These are phyloP conservation scores for Fusarium sp. DNA, from an alignment of 2,329 filamentous ascomycete species.

Conservation along the genomic window DNA sequence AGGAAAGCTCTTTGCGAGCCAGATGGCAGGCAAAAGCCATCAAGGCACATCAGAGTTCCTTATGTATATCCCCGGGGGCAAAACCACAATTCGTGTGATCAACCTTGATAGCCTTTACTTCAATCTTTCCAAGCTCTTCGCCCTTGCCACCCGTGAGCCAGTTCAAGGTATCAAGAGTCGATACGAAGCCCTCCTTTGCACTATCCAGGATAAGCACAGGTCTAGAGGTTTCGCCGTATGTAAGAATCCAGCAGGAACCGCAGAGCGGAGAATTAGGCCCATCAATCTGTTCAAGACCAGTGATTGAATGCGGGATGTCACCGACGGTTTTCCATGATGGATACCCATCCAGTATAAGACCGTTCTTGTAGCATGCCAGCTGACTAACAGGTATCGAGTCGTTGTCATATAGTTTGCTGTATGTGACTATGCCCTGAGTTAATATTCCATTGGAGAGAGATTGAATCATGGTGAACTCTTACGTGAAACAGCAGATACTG, in stretches of 20 bases:
- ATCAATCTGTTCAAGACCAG: background rate
- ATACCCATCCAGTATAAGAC: background rate
- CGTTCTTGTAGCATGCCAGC: background rate
- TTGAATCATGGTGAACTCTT: background rate
- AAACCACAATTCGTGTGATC: background rate
- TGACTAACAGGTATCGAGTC: background rate
- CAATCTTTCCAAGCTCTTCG: background rate
- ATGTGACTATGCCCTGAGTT: background rate
- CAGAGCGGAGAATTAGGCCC: background rate
- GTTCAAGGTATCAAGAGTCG: background rate
- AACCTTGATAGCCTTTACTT: background rate
- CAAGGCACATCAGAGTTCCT: background rate
- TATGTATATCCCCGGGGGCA: background rate
- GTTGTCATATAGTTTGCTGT: background rate
- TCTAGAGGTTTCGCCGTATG: background rate
- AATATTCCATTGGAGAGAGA: background rate
- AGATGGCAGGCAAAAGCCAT: background rate
- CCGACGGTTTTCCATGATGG: background rate
- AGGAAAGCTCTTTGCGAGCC: accelerated
- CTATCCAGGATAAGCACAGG: background rate
- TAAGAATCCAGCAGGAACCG: background rate
- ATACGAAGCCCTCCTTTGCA: background rate
- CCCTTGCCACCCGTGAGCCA: background rate
- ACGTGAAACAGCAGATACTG: background rate
- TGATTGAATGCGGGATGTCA: background rate